phyloP scores from a whole-genome alignment of 2,329 filamentous ascomycete species.

The Phyllosticta capitalensis region DNA sequence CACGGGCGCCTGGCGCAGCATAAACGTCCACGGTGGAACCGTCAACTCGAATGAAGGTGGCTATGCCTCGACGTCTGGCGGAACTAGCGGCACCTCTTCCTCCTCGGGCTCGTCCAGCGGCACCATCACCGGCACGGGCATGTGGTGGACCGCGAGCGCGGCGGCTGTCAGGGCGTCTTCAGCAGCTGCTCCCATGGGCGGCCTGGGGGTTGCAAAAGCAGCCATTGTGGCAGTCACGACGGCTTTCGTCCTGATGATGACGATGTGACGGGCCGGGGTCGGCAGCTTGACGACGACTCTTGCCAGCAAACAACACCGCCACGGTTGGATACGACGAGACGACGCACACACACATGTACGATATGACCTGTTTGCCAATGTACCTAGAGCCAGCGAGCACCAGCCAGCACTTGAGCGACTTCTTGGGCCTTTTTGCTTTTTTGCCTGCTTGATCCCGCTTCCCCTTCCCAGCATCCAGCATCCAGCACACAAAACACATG shows the following conservation, averaged over 20 bases:
- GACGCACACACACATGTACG: background rate
- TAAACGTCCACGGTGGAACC: constrained; percentile 22
- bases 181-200: background rate
- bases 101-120: background rate
- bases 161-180: background rate
- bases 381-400: background rate
- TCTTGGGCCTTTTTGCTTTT: background rate
- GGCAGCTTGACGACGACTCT: background rate
- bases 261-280: background rate
- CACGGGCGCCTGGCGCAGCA: constrained; percentile 33
- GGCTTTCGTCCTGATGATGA: background rate
- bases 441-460: background rate
- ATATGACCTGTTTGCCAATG: background rate
- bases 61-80: background rate
- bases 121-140: background rate
- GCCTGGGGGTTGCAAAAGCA: background rate
- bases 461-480: background rate
- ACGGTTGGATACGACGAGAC: background rate
- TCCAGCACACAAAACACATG: background rate
- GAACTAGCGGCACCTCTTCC: background rate
- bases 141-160: constrained; percentile 10
- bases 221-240: background rate
- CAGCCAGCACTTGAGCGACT: background rate
- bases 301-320: background rate
- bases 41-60: constrained; percentile 12